A percentile compares a stretch with the other conserved stretches of the same genome.
Evolutionary conservation across 78 protist genomes (phyloP).

Genomic region (Dictyostelium capitatum): DNA sequence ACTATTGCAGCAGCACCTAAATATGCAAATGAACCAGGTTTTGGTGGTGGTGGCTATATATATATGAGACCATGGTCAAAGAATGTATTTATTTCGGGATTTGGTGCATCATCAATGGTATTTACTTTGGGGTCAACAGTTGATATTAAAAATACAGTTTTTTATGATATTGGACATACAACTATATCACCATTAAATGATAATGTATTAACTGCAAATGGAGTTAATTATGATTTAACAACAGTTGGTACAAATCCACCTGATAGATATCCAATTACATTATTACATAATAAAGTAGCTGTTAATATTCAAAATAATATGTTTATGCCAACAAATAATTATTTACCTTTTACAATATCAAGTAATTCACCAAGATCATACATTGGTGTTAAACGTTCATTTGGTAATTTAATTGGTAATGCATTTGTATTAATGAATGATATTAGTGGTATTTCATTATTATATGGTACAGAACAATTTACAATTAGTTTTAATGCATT

Average conservation of each 20-base stretch:
- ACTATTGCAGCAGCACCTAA: neutral
- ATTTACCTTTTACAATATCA: neutral
- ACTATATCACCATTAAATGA: neutral
- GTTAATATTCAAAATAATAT: neutral
- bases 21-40: too few relatives aligned
- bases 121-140: neutral
- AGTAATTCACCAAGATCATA: neutral
- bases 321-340: neutral
- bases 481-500: neutral
- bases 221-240: too few relatives aligned
- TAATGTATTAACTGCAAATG: too few relatives aligned
- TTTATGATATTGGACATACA: neutral
- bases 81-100: too few relatives aligned
- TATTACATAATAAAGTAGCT: neutral
- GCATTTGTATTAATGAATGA: neutral
- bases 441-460: neutral
- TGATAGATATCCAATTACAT: neutral
- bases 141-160: neutral
- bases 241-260: neutral
- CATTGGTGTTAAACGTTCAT: conserved; percentile 14
- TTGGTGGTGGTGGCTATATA: too few relatives aligned
- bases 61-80: too few relatives aligned
- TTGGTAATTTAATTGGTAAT: neutral
- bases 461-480: conserved; percentile 1
- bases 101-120: neutral